Conservation (phyloP, 1,139 yeast species). For the Magnusiomyces tetraspermus region DNA sequence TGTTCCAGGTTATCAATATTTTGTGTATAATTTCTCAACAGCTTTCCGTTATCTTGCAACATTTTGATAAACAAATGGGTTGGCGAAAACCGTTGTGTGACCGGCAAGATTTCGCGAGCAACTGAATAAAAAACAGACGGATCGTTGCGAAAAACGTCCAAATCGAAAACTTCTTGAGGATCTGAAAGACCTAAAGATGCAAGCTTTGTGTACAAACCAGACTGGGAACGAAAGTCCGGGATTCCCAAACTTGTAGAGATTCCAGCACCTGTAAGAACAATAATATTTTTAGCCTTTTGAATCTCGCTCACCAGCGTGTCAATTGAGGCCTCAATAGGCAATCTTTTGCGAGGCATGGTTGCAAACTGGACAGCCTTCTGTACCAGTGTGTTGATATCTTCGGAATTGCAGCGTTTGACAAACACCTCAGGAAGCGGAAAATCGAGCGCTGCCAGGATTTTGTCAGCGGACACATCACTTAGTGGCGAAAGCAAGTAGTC, state of each 20-base stretch:
- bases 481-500: conserved; percentile 48
- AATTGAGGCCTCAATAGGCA: conserved; percentile 36
- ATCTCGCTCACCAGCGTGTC: conserved; percentile 54
- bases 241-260: conserved; percentile 88
- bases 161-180: conserved; percentile 91
- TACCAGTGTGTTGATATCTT: not conserved
- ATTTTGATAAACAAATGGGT: conserved; percentile 74
- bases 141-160: conserved; percentile 61
- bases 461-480: conserved; percentile 39
- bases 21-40: conserved; percentile 85
- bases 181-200: conserved; percentile 66
- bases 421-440: conserved; percentile 27
- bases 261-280: conserved; percentile 93
- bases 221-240: conserved; percentile 87
- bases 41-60: conserved; percentile 67
- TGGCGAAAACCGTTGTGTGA: conserved; percentile 56
- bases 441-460: conserved; percentile 35
- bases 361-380: conserved; percentile 19
- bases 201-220: conserved; percentile 68
- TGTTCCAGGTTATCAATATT: conserved; percentile 88
- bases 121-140: conserved; percentile 80
- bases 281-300: conserved; percentile 46
- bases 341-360: conserved; percentile 24
- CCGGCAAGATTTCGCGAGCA: conserved; percentile 81
- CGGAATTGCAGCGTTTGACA: conserved; percentile 11